A percentile compares a stretch with the other conserved stretches of the same genome.
Conservation (phyloP, 805 yeast species). For the Teunomyces tritomae region DNA sequence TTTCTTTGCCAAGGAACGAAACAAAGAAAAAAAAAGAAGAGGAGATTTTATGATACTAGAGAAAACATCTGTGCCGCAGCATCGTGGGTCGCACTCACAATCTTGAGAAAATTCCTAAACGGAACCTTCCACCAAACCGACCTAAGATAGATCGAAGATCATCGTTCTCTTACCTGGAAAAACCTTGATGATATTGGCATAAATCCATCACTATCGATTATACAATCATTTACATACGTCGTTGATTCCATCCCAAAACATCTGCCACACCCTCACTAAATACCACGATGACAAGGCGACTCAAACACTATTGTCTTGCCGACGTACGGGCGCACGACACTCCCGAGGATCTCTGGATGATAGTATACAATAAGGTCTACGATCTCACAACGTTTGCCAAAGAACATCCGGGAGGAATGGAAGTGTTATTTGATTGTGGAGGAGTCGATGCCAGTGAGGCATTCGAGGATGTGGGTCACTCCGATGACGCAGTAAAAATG, state of each 20-base stretch:
- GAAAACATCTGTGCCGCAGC: not conserved
- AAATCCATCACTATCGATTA: not conserved
- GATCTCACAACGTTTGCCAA: slow-evolving; percentile 68
- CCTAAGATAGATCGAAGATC: not conserved
- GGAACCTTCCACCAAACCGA: not conserved
- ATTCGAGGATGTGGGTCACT: slow-evolving; percentile 48
- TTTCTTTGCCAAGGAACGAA: not conserved
- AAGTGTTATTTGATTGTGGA: slow-evolving; percentile 76
- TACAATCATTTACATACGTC: not conserved
- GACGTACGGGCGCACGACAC: slow-evolving; percentile 72
- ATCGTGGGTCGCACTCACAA: not conserved
- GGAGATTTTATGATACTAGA: not conserved
- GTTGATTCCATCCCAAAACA: not conserved
- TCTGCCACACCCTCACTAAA: not conserved
- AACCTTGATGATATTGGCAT: not conserved
- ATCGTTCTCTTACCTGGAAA: not conserved
- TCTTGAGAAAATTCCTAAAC: not conserved
- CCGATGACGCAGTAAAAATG: slow-evolving; percentile 33
- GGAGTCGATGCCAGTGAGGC: slow-evolving; percentile 74
- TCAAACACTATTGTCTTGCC: slow-evolving; percentile 13
- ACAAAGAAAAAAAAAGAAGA: not conserved
- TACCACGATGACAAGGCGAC: not conserved
- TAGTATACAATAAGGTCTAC: slow-evolving; percentile 76
- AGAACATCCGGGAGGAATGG: slow-evolving; percentile 76
- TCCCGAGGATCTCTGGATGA: slow-evolving; percentile 82